A percentile compares a stretch with the other conserved stretches of the same genome.
Evolutionary conservation across 768 basidiomycete species (phyloP).

Genomic region (Megacollybia marginata): DNA sequence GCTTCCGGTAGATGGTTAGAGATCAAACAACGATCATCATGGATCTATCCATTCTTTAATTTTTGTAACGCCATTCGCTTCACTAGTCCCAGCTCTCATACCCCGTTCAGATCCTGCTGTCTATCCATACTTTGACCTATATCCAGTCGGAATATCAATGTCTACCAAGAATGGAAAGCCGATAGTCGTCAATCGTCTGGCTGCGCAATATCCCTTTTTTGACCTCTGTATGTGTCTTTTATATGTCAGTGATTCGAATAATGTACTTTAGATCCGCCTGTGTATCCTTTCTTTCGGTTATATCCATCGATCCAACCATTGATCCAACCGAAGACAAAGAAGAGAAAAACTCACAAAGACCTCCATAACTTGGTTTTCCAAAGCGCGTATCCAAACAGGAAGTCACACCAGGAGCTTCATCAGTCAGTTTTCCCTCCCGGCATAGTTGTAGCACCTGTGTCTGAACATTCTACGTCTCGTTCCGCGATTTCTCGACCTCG

Average conservation of each 20-base stretch:
- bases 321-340: too few relatives aligned
- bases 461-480: not conserved
- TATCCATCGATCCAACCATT: too few relatives aligned
- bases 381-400: not conserved
- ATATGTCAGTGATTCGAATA: too few relatives aligned
- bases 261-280: slow-evolving; percentile 2
- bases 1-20: not conserved
- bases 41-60: slow-evolving; percentile 22
- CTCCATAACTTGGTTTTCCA: slow-evolving; percentile 22
- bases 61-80: slow-evolving; percentile 16
- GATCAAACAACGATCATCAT: not conserved
- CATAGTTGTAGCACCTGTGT: slow-evolving; percentile 15
- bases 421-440: slow-evolving; percentile 21
- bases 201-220: too few relatives aligned
- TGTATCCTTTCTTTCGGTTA: not conserved
- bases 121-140: slow-evolving; percentile 34
- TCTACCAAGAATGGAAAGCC: too few relatives aligned
- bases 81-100: not conserved
- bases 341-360: slow-evolving; percentile 7
- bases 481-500: slow-evolving; percentile 1
- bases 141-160: slow-evolving; percentile 15
- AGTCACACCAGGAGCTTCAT: slow-evolving; percentile 29
- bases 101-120: slow-evolving; percentile 29
- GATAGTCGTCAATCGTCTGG: too few relatives aligned
- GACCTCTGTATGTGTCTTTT: too few relatives aligned